Percentiles rank a stretch among this genome's conserved stretches.
Evolutionary conservation across 257 asterid genomes (phyloP).

Genomic region (Nicotiana paniculata): DNA sequence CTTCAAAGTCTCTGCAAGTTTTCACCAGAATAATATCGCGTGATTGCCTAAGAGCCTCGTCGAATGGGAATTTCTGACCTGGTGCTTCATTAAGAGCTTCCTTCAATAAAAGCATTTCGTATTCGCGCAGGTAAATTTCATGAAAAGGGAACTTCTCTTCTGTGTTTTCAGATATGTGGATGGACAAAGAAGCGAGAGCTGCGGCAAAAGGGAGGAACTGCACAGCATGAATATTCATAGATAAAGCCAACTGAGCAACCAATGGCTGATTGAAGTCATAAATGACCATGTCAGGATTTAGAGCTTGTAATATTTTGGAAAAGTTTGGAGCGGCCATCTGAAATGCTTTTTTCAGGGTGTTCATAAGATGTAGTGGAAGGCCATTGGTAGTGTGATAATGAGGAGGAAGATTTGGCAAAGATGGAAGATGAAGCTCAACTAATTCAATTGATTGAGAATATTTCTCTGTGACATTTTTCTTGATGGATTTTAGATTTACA

Average conservation of each 20-base stretch:
- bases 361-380: slow-evolving; percentile 40
- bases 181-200: too few species aligned
- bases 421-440: slow-evolving; percentile 33
- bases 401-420: slow-evolving; percentile 25
- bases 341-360: slow-evolving; percentile 29
- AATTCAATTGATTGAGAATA: slow-evolving; percentile 14
- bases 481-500: slow-evolving; percentile 30
- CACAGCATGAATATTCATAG: background rate
- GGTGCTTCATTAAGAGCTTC: too few species aligned
- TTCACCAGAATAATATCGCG: too few species aligned
- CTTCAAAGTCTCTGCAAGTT: too few species aligned
- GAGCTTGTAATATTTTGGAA: slow-evolving; percentile 2
- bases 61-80: too few species aligned
- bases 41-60: too few species aligned
- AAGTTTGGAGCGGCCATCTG: slow-evolving; percentile 24
- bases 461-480: slow-evolving; percentile 15
- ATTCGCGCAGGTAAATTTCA: too few species aligned
- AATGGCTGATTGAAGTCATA: slow-evolving; percentile 47
- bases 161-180: too few species aligned
- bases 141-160: too few species aligned
- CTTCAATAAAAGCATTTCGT: too few species aligned
- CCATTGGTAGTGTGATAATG: slow-evolving; percentile 48
- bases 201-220: too few species aligned
- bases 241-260: slow-evolving; percentile 31
- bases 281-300: slow-evolving; percentile 28